These are phyloP conservation scores for Athelia sp. DNA, from an alignment of 1,284 basidiomycete genomes.

Conservation along the genomic window DNA sequence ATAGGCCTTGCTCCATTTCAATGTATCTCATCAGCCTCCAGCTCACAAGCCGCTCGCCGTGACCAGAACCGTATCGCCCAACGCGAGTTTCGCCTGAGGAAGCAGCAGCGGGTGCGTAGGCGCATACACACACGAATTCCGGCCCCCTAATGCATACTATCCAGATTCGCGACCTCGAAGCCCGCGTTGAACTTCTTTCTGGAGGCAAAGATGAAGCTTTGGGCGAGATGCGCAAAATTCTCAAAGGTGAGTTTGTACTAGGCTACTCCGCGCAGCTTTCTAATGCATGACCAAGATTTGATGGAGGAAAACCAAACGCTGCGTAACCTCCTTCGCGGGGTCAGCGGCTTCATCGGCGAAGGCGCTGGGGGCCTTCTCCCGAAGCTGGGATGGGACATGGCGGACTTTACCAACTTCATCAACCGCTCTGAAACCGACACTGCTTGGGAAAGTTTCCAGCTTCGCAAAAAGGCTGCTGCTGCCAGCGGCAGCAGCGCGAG, in stretches of 20 bases:
- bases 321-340: slow-evolving; percentile 68
- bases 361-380: slow-evolving; percentile 74
- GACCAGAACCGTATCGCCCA: slow-evolving; percentile 93
- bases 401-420: slow-evolving; percentile 75
- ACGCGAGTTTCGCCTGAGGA: slow-evolving; percentile 85
- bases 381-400: slow-evolving; percentile 72
- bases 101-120: slow-evolving; percentile 70
- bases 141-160: background rate
- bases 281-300: slow-evolving; percentile 47
- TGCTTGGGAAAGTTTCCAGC: slow-evolving; percentile 82
- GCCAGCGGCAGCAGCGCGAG: slow-evolving; percentile 13
- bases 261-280: slow-evolving; percentile 8
- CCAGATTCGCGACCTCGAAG: slow-evolving; percentile 90
- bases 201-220: slow-evolving; percentile 86
- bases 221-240: slow-evolving; percentile 74
- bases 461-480: slow-evolving; percentile 45
- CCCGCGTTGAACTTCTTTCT: slow-evolving; percentile 85
- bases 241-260: slow-evolving; percentile 51
- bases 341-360: slow-evolving; percentile 81
- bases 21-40: slow-evolving; percentile 21
- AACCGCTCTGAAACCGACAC: slow-evolving; percentile 87
- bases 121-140: background rate
- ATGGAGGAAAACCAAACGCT: slow-evolving; percentile 87
- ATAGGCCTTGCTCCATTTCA: too few species aligned
- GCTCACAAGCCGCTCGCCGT: slow-evolving; percentile 79